A percentile compares a stretch with the other conserved stretches of the same genome.
These are phyloP conservation scores for Fusarium avenaceum DNA, from an alignment of 2,329 filamentous ascomycete genomes.

Conservation along the genomic window DNA sequence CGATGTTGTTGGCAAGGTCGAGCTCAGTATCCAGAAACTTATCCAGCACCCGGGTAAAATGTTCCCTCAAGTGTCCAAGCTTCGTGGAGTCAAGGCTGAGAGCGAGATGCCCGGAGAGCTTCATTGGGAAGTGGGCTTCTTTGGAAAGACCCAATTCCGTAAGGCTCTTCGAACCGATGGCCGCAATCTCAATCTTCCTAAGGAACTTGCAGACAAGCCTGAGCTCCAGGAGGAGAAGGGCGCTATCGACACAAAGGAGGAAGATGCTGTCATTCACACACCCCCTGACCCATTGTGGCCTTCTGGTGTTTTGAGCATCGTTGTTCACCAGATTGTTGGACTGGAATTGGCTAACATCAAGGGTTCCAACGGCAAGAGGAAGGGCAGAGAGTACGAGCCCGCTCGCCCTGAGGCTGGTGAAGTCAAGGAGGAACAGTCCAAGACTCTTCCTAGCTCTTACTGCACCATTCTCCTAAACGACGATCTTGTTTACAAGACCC, in stretches of 20 bases:
- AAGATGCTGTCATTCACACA: slow-evolving; percentile 89
- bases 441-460: slow-evolving; percentile 87
- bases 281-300: slow-evolving; percentile 98
- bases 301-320: slow-evolving; percentile 85
- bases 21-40: slow-evolving; percentile 93
- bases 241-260: slow-evolving; percentile 74
- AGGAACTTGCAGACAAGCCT: slow-evolving; percentile 78
- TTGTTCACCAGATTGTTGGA: slow-evolving; percentile 96
- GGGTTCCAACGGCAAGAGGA: slow-evolving; percentile 83
- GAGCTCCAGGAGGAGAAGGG: slow-evolving; percentile 90
- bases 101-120: slow-evolving; percentile 93
- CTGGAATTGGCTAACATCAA: slow-evolving; percentile 93
- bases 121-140: slow-evolving; percentile 97
- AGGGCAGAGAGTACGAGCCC: slow-evolving; percentile 89
- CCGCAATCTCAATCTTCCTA: slow-evolving; percentile 82
- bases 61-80: slow-evolving; percentile 88
- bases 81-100: slow-evolving; percentile 85
- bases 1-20: slow-evolving; percentile 94
- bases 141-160: slow-evolving; percentile 89
- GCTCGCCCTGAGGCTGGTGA: slow-evolving; percentile 86
- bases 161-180: slow-evolving; percentile 88
- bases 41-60: slow-evolving; percentile 92
- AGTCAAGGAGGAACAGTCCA: slow-evolving; percentile 85
- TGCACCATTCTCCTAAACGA: slow-evolving; percentile 94
- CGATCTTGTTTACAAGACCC: slow-evolving; percentile 91